Evolutionary conservation across 306 rosid genomes (phyloP).

Genomic region (Betula pendula): DNA sequence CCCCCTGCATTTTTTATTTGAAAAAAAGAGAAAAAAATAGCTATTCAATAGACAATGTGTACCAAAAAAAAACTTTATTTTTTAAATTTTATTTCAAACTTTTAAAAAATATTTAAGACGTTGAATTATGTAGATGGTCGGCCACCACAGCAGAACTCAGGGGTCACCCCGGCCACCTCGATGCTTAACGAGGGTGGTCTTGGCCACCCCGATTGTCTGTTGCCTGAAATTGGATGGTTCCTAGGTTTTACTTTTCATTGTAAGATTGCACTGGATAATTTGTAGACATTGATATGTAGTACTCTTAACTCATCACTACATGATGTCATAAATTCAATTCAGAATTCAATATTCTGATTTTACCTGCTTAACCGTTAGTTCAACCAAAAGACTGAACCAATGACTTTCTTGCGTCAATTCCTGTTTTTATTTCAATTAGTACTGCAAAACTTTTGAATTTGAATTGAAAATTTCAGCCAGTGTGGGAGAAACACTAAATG

Average conservation of each 20-base stretch:
- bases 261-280: background rate
- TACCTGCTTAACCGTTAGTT: background rate
- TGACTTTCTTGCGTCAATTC: background rate
- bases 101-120: too few relatives aligned
- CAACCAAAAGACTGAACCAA: background rate
- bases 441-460: background rate
- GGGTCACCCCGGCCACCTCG: too few relatives aligned
- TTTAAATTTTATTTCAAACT: too few relatives aligned
- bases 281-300: too few relatives aligned
- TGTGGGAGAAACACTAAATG: background rate
- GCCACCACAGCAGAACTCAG: too few relatives aligned
- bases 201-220: constrained; percentile 17
- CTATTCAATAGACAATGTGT: too few relatives aligned
- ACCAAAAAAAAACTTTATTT: too few relatives aligned
- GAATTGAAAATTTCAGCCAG: background rate
- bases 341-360: background rate
- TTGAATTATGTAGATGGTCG: too few relatives aligned
- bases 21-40: too few relatives aligned
- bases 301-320: background rate
- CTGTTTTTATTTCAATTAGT: background rate
- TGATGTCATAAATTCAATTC: background rate
- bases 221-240: constrained; percentile 7
- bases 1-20: too few relatives aligned
- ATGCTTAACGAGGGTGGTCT: too few relatives aligned
- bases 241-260: background rate